These are phyloP conservation scores for Ambrosia artemisiifolia DNA, from an alignment of 129 eudicot species.

Conservation along the genomic window DNA sequence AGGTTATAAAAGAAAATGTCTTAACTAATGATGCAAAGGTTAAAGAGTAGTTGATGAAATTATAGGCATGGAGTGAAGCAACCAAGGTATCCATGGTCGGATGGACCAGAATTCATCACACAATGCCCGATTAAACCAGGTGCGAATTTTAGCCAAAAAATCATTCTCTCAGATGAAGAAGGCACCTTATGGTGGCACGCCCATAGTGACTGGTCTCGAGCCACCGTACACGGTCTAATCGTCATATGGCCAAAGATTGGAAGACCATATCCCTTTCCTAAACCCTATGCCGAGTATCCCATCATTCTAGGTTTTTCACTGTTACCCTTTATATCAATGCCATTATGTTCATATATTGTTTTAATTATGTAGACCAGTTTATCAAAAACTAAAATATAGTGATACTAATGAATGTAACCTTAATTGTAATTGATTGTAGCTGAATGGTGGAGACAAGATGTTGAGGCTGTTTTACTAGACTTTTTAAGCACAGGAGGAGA, in stretches of 20 bases:
- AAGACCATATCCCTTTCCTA: conserved; percentile 47
- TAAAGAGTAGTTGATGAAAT: background rate
- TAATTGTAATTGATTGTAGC: conserved; percentile 15
- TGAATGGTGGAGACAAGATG: conserved; percentile 50
- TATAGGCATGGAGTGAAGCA: conserved; percentile 31
- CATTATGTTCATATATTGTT: background rate
- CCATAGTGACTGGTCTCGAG: conserved; percentile 42
- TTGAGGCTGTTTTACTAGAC: conserved; percentile 28
- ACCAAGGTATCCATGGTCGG: conserved; percentile 58
- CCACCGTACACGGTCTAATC: conserved; percentile 48
- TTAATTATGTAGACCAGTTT: background rate
- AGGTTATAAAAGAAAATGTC: background rate
- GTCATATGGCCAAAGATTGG: conserved; percentile 33
- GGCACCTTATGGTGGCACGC: conserved; percentile 58
- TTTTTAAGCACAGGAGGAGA: conserved; percentile 36
- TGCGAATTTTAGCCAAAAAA: conserved; percentile 34
- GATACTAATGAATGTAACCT: background rate
- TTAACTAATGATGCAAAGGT: background rate
- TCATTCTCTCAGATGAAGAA: conserved; percentile 39
- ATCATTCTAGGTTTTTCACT: conserved; percentile 37
- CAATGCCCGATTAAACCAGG: conserved; percentile 63
- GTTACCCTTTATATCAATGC: background rate
- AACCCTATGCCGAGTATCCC: conserved; percentile 39
- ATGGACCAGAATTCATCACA: conserved; percentile 49
- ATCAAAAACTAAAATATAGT: background rate